phyloP scores from a whole-genome alignment of 164 flowering plant genomes.

The Vitis riparia region DNA sequence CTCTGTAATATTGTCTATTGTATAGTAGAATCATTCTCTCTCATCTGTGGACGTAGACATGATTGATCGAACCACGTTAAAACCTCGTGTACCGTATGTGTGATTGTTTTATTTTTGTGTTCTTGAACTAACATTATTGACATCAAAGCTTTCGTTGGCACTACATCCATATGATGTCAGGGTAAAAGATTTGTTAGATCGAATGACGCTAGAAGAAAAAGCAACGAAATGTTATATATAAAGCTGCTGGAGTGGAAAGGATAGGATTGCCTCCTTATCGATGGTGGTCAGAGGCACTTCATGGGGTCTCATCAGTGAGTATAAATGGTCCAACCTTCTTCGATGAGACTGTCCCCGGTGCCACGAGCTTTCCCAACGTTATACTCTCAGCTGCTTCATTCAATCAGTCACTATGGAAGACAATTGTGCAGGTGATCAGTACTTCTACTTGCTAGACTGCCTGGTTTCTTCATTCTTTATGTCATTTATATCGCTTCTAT shows the following conservation, averaged over 20 bases:
- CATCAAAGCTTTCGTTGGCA: too few species aligned
- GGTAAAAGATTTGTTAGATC: slow-evolving; percentile 12
- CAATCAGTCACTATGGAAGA: slow-evolving; percentile 15
- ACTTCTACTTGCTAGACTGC: too few species aligned
- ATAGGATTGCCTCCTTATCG: slow-evolving; percentile 3
- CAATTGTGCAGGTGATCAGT: slow-evolving; percentile 12
- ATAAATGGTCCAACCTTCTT: slow-evolving; percentile 5
- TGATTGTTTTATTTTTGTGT: too few species aligned
- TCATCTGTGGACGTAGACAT: too few species aligned
- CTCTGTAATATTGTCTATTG: too few species aligned
- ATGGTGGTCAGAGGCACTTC: slow-evolving; percentile 25
- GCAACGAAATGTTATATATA: neutral
- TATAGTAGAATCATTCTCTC: too few species aligned
- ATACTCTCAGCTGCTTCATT: slow-evolving; percentile 21
- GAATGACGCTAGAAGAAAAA: slow-evolving; percentile 16
- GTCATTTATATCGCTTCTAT: too few species aligned
- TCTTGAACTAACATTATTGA: too few species aligned
- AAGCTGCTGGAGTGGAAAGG: neutral
- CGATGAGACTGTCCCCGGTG: slow-evolving; percentile 7
- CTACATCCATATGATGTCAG: neutral
- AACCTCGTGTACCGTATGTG: too few species aligned
- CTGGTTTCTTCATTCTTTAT: too few species aligned
- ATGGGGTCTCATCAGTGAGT: slow-evolving; percentile 22
- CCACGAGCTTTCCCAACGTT: slow-evolving; percentile 18
- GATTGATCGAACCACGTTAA: too few species aligned